A percentile compares a stretch with the other conserved stretches of the same genome.
Conservation (phyloP, 768 basidiomycete species). For the Hydnomerulius pinastri region DNA sequence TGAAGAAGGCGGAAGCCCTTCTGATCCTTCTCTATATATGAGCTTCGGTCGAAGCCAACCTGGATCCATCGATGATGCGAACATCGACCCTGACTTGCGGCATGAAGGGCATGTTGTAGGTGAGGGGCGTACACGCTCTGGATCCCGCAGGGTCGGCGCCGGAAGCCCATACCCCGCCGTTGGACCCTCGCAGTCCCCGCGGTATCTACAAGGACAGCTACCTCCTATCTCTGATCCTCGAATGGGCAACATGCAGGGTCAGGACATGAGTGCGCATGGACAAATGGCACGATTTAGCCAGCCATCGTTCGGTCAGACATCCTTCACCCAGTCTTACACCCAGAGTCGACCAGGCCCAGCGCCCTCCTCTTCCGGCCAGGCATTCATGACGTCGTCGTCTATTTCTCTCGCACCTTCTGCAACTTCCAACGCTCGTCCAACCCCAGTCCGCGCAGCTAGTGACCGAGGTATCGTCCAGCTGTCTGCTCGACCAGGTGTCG, state of each 20-base stretch:
- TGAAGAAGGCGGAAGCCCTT: constrained; percentile 18
- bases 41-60: constrained; percentile 3
- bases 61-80: constrained; percentile 30
- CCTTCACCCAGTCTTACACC: constrained; percentile 11
- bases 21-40: constrained; percentile 7
- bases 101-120: constrained; percentile 38
- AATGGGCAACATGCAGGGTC: background rate
- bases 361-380: constrained; percentile 1
- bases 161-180: constrained; percentile 27
- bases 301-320: constrained; percentile 23
- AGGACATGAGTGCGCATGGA: constrained; percentile 7
- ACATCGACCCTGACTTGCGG: constrained; percentile 40
- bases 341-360: constrained; percentile 3
- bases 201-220: constrained; percentile 25
- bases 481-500: constrained; percentile 14
- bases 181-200: constrained; percentile 26
- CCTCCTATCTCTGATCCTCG: constrained; percentile 10
- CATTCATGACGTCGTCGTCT: constrained; percentile 12
- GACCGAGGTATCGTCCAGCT: constrained; percentile 9
- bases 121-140: constrained; percentile 32
- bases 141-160: constrained; percentile 19
- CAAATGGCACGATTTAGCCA: constrained; percentile 24
- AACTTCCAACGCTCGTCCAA: background rate
- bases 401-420: background rate
- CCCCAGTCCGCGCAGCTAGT: constrained; percentile 7